Base-by-base conservation (phyloP, 164 flowering plant species). In the Dillenia turbinata region DNA sequence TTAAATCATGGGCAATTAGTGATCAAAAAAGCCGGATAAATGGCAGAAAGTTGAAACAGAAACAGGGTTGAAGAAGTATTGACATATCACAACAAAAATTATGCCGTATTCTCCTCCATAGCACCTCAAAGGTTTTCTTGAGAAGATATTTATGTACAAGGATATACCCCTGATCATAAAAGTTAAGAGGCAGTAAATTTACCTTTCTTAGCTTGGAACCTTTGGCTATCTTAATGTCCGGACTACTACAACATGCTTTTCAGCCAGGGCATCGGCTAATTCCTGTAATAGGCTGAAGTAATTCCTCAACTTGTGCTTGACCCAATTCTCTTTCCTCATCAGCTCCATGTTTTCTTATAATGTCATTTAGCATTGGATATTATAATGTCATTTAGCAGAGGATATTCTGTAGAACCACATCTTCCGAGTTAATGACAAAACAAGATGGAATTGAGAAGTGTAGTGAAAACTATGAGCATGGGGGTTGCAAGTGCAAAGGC, bases 161-260 rank as follows among this genome's bases (percentile, higher is more conserved):
- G 33, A 5, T 26, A 2, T 26, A 26, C 33, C 33, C 2, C 33
- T 26, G 5, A 26, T 2, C 9, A 6, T n/a, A 16, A 24, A 60
- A 17, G 10, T 47, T 0, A n/a, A 63, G 13, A 9, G 47, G 51
- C 44, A 43, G 47, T 26, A 44, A 48, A 15, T 43, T 67, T 17
- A 89, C 96, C 96, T 85, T 79, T 77, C 76, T 74, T 44, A 86
- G 72, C 80, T 75, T 76, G 54, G 85, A 81, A 53, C 90, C 90
- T 76, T 79, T 83, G 10, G 66, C 59, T 58, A 86, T 63, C 71
- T 78, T 82, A 60, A 81, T 53, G 49, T 82, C 77, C 75, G 86
- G 57, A 78, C 49, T 52, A 83, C 66, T 63, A 75, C 71, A 57
- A 86, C 66, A 66, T 54, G 78, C 63, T 86, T 79, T 55, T 61